Percentiles rank a stretch among this genome's conserved stretches.
Evolutionary conservation across 139 green algal species (phyloP).

Genomic region (Pleodorina starrii): DNA sequence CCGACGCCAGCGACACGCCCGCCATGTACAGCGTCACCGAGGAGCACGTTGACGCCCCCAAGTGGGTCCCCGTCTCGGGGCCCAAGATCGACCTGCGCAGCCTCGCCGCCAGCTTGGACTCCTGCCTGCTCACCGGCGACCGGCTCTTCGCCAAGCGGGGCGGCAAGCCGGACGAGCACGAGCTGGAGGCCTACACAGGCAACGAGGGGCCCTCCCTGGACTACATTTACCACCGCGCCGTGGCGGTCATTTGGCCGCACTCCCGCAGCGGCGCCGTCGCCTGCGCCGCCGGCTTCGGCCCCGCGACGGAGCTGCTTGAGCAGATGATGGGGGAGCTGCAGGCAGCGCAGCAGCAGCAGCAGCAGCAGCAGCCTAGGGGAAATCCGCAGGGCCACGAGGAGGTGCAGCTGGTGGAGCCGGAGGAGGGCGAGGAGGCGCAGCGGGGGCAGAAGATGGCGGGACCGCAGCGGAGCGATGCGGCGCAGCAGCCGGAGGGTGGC

Average conservation of each 20-base stretch:
- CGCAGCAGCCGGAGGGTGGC: background rate
- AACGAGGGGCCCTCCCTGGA: background rate
- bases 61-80: background rate
- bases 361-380: too few relatives aligned
- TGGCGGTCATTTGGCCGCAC: constrained; percentile 39
- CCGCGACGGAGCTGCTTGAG: background rate
- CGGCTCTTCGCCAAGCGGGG: background rate
- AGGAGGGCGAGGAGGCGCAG: background rate
- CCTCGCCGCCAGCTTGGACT: background rate
- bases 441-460: background rate
- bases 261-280: background rate
- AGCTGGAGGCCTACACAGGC: constrained; percentile 47
- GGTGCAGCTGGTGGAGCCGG: background rate
- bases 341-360: too few relatives aligned
- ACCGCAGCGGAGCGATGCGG: background rate
- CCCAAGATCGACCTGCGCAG: background rate
- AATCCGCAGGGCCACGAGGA: too few relatives aligned
- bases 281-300: background rate
- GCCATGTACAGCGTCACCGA: background rate
- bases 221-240: constrained; percentile 5
- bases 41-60: background rate
- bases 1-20: background rate
- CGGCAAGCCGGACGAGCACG: background rate
- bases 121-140: background rate
- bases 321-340: background rate